Percentiles rank a stretch among this genome's conserved stretches.
Conservation (phyloP, 179 eudicot species). For the Silene noctiflora region DNA sequence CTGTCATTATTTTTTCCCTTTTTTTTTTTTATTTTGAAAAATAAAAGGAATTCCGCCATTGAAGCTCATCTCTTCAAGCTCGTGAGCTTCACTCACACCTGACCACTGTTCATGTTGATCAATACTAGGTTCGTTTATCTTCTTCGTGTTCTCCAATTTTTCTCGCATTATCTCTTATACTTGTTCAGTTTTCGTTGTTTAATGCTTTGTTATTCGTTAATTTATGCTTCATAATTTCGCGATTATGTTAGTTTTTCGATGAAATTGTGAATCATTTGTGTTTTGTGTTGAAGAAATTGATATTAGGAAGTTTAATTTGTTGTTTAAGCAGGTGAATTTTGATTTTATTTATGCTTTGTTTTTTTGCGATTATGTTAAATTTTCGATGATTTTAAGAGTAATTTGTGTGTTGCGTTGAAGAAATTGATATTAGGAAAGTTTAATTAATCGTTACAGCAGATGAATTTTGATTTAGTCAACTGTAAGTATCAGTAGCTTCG, state of each 20-base stretch:
- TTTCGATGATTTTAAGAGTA: not conserved
- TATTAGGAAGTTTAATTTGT: slow-evolving; percentile 12
- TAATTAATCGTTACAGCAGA: slow-evolving; percentile 17
- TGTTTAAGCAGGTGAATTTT: slow-evolving; percentile 18
- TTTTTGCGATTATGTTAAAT: not conserved
- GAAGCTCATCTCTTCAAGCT: slow-evolving; percentile 26
- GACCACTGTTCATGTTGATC: slow-evolving; percentile 25
- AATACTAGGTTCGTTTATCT: slow-evolving; percentile 21
- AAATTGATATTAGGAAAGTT: slow-evolving; percentile 5
- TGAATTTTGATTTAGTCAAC: slow-evolving; percentile 28
- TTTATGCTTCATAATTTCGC: slow-evolving; percentile 19
- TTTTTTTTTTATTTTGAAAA: slow-evolving; percentile 9
- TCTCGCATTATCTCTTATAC: not conserved
- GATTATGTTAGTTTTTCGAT: not conserved
- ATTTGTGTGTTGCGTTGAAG: not conserved
- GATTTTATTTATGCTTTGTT: slow-evolving; percentile 20
- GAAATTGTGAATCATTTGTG: not conserved
- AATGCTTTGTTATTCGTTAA: not conserved
- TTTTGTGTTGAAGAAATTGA: slow-evolving; percentile 1
- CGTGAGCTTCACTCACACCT: slow-evolving; percentile 6
- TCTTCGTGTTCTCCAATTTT: not conserved
- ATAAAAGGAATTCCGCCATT: slow-evolving; percentile 35
- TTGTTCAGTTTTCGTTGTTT: not conserved
- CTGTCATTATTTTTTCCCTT: not conserved
- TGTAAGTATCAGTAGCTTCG: slow-evolving; percentile 9